Base-by-base conservation (phyloP, 2,329 filamentous ascomycete genomes). In the Raffaelea albimanens region DNA sequence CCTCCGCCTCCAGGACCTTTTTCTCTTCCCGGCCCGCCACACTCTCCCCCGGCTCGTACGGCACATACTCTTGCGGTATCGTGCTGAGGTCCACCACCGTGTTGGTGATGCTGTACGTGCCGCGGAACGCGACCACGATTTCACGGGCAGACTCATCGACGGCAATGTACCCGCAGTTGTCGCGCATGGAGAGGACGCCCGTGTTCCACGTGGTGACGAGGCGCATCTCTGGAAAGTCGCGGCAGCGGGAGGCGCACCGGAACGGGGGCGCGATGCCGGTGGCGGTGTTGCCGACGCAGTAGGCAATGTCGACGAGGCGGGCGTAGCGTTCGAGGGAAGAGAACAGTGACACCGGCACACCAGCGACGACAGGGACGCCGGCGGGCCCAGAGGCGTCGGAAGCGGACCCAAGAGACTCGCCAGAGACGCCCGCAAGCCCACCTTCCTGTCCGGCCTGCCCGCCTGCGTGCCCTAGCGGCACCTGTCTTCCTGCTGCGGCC, bases 141-240 rank as follows among this genome's bases (percentile, higher is more conserved):
- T 22, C 50, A 51, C 33, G 58, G 43, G 52, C 16, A 19, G 63
- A 64, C 59, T 94, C 85, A 53, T 93, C 90, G n/a, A 97, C 69
- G 0, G 87, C 90, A 48, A 97, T 82, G 65, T 95, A 98, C 51
- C 93, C 93, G 64, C 89, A 96, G 56, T 87, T 94, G 64, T 97
- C 93, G 52, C 83, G 85, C 58, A 96, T 73, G 7, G 25, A 29
- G 25, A 96, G 70, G 11, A 83, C 74, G 0, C 93, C 93, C 0
- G 93, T 96, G 60, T 94, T 90, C 85, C 89, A 98, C 11, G 89
- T 87, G 63, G 76, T 82, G 50, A 93, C 72, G 29, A 98, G 75
- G 52, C 87, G 82, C 55, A 97, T 82, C 3, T 74, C 71, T 1
- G 85, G 80, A 53, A 97, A 96, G 49, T 96, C 88, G 34, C 71